phyloP scores from a whole-genome alignment of 2,329 filamentous ascomycete species.

The Stachybotrys chlorohalonatus region DNA sequence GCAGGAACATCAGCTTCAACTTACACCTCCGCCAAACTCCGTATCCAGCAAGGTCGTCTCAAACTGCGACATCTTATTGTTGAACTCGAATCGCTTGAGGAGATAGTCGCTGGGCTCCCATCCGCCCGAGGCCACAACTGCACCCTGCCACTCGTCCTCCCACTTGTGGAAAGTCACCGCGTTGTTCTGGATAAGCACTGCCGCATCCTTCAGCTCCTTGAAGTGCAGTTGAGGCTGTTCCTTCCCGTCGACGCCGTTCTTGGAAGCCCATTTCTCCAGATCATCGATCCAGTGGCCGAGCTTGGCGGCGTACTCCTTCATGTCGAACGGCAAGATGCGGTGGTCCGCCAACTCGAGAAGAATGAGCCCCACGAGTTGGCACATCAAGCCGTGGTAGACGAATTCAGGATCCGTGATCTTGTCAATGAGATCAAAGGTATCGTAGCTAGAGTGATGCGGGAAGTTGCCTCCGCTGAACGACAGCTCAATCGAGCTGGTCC shows the following conservation, averaged over 20 bases:
- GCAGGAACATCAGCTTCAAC: conserved; percentile 24
- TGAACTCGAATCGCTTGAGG: conserved; percentile 63
- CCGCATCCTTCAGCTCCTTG: conserved; percentile 41
- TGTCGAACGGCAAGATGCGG: conserved; percentile 73
- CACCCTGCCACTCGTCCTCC: conserved; percentile 68
- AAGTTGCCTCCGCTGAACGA: conserved; percentile 59
- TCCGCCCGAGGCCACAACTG: conserved; percentile 61
- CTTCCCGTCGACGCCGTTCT: conserved; percentile 33
- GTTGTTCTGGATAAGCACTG: conserved; percentile 43
- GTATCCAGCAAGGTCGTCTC: conserved; percentile 78
- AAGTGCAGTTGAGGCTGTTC: conserved; percentile 15
- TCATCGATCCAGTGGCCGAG: conserved; percentile 58
- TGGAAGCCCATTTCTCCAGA: conserved; percentile 55
- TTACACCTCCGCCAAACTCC: conserved; percentile 61
- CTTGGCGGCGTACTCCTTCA: conserved; percentile 60
- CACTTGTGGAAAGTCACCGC: conserved; percentile 59
- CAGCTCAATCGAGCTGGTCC: conserved; percentile 80
- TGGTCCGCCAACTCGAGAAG: conserved; percentile 77
- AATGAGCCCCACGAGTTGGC: conserved; percentile 72
- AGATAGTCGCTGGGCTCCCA: conserved; percentile 66
- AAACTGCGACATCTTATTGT: conserved; percentile 69
- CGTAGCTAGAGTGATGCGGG: conserved; percentile 78
- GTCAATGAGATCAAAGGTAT: conserved; percentile 81
- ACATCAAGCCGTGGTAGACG: conserved; percentile 68
- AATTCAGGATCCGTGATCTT: conserved; percentile 75